Base-by-base conservation (phyloP, 2,329 filamentous ascomycete genomes). In the Hymenotorrendiella dingleyae region DNA sequence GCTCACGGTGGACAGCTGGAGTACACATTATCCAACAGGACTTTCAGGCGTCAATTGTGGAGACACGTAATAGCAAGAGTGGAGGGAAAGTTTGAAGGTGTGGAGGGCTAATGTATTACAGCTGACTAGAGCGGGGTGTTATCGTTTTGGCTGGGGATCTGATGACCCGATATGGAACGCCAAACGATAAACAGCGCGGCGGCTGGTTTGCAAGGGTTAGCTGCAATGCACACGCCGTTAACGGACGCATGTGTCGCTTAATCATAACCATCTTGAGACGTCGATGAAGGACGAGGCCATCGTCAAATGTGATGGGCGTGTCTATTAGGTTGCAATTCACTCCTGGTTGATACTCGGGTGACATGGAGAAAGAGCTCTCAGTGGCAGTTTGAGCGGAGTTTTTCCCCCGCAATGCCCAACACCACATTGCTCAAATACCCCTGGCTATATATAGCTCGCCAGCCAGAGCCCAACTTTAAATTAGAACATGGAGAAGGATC, bases 161-260 rank as follows among this genome's bases (percentile, higher is more conserved):
- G 43, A 54, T 60, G 53, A 52, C 58, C 56, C 49, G 47, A 60
- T 57, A 45, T 53, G 58, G 58, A 58, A 54, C 37, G 45, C 23
- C 35, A 54, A 52, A 53, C 42, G 47, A 54, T 47, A 49, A 46
- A 47, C 33, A 43, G 29, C 22, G 29, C 30, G 24, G 39, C 40
- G n/a, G 43, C 37, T 50, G 36, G 40, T 36, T 36, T 30, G 48
- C 43, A 42, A 38, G 21, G 30, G 27, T 14, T 34, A 28, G 32
- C 26, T 29, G 39, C 24, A 22, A 16, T 43, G 45, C 46, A 44
- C 39, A 33, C 30, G 47, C 55, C 55, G 49, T 57, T 55, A 57
- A 53, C 54, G 55, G 55, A 57, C 47, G 51, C 49, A 54, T 8
- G 39, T 19, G 36, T 12, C 29, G 36, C 26, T 39, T 49, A 39